phyloP scores from a whole-genome alignment of 1,139 yeast genomes.

The Candida dubliniensis region DNA sequence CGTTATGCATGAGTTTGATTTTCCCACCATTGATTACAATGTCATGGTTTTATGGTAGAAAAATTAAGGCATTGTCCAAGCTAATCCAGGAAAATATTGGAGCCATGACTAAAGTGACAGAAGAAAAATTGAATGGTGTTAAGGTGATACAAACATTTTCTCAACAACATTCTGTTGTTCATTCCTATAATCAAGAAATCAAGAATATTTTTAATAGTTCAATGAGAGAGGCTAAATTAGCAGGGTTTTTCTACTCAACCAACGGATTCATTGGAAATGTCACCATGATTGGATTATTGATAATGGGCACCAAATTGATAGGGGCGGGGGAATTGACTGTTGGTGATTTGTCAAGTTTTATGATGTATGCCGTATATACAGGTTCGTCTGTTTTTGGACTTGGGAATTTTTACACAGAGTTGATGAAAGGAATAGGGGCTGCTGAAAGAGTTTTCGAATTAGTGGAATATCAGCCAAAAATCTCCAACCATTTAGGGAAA shows the following conservation, averaged over 20 bases:
- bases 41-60: slow-evolving; percentile 76
- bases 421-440: slow-evolving; percentile 97
- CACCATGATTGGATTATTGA: slow-evolving; percentile 72
- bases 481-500: slow-evolving; percentile 62
- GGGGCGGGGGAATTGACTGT: slow-evolving; percentile 68
- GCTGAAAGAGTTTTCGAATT: slow-evolving; percentile 90
- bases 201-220: slow-evolving; percentile 74
- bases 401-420: slow-evolving; percentile 86
- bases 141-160: slow-evolving; percentile 88
- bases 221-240: slow-evolving; percentile 74
- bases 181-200: slow-evolving; percentile 60
- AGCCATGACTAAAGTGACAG: slow-evolving; percentile 81
- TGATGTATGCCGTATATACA: slow-evolving; percentile 91
- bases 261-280: slow-evolving; percentile 82
- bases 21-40: slow-evolving; percentile 82
- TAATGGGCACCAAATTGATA: slow-evolving; percentile 80
- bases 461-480: slow-evolving; percentile 70
- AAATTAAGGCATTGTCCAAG: slow-evolving; percentile 72
- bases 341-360: slow-evolving; percentile 89
- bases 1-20: slow-evolving; percentile 70
- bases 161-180: slow-evolving; percentile 62
- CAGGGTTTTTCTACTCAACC: slow-evolving; percentile 73
- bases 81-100: slow-evolving; percentile 86
- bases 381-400: slow-evolving; percentile 88
- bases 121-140: slow-evolving; percentile 85